Evolutionary conservation across 2,329 filamentous ascomycete species (phyloP), one percentile per base, ranked within the genome.

Genomic region (Fusarium illudens): DNA sequence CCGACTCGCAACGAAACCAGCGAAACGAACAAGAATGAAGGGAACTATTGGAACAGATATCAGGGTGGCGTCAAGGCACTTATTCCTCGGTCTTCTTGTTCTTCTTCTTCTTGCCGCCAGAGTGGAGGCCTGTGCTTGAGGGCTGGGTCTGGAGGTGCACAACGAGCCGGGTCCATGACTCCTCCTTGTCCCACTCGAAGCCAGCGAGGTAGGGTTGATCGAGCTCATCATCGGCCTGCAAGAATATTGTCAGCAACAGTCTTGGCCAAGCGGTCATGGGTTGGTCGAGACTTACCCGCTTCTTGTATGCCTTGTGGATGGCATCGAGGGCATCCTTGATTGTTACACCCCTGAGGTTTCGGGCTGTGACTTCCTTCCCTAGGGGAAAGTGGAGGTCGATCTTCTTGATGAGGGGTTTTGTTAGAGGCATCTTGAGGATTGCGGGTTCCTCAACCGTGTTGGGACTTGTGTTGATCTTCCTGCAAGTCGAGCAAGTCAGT

Each of bases 251-350:
- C 39, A 69, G 42, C 25, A 22, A 27, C 8, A 57, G 56, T 27
- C 25, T 15, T 2, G 10, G 9, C 3, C 11, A n/a, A 9, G 11
- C 42, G 37, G 22, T 36, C 49, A 7, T 32, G 27, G 27, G 13
- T 51, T 32, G 20, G 29, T 27, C 32, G 44, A 34, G 15, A 79
- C 89, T 73, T 81, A 94, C 95, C 88, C 94, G 91, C 89, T 97
- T 97, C 88, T 96, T 97, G 86, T 93, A 97, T 73, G 92, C 88
- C 86, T 97, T 97, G 86, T 97, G 86, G 82, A 98, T 97, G 75
- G 93, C 95, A 79, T 97, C 94, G 79, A 97, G 79, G 61, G 94
- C 94, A 81, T 98, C 95, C 85, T 97, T 97, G 86, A 98, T 95
- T 60, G 95, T 98, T 72, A 98, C 94, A 59, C 95, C 95, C 81